A percentile compares a stretch with the other conserved stretches of the same genome.
Conservation (phyloP, 1,139 yeast species). For the Blastobotrys capitulatus region DNA sequence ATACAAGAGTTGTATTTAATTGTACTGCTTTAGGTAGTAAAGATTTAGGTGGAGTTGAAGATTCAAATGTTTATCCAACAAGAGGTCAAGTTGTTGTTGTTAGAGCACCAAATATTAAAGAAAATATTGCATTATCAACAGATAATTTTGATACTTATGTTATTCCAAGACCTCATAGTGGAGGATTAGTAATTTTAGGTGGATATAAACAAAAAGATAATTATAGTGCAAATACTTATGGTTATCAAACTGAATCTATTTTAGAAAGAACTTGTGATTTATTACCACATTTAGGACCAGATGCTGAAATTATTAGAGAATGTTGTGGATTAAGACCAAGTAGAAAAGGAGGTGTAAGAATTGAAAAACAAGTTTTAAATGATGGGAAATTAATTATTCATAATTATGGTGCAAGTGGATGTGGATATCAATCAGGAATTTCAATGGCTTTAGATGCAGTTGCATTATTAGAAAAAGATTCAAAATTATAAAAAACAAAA, state of each 20-base stretch:
- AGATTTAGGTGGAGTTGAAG: slow-evolving; percentile 52
- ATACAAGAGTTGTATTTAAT: slow-evolving; percentile 51
- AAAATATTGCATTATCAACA: slow-evolving; percentile 22
- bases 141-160: slow-evolving; percentile 40
- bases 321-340: slow-evolving; percentile 68
- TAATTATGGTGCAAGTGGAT: slow-evolving; percentile 73
- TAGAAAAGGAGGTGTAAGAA: slow-evolving; percentile 61
- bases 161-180: slow-evolving; percentile 61
- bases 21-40: slow-evolving; percentile 66
- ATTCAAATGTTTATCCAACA: slow-evolving; percentile 51
- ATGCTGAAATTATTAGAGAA: slow-evolving; percentile 47
- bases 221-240: slow-evolving; percentile 53
- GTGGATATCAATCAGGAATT: slow-evolving; percentile 68
- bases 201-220: slow-evolving; percentile 58
- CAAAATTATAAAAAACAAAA: slow-evolving; percentile 11
- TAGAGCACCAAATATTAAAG: slow-evolving; percentile 38
- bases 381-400: slow-evolving; percentile 44
- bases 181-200: slow-evolving; percentile 59
- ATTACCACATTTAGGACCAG: slow-evolving; percentile 44
- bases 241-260: slow-evolving; percentile 52
- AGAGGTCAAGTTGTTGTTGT: slow-evolving; percentile 67
- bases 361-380: slow-evolving; percentile 43
- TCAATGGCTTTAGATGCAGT: slow-evolving; percentile 57
- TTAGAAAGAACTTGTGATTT: slow-evolving; percentile 49
- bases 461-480: slow-evolving; percentile 18